Evolutionary conservation across 2,329 filamentous ascomycete genomes (phyloP).

Genomic region (Penicillium paneum): DNA sequence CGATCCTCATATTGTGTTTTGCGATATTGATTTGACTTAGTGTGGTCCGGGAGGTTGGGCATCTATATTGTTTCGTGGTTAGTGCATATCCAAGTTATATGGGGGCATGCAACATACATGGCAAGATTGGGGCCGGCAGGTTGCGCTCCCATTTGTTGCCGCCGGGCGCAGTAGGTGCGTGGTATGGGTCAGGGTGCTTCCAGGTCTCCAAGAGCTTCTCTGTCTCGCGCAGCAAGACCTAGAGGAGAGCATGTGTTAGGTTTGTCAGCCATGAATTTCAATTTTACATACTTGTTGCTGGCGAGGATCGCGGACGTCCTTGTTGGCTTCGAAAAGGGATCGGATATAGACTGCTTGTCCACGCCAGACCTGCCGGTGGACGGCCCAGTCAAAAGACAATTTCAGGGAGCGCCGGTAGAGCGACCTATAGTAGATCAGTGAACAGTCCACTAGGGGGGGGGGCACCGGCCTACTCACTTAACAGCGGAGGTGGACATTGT

Average conservation of each 20-base stretch:
- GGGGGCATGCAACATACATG: conserved; percentile 61
- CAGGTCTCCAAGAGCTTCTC: conserved; percentile 85
- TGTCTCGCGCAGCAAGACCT: conserved; percentile 84
- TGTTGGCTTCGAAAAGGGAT: conserved; percentile 91
- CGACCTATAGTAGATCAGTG: conserved; percentile 47
- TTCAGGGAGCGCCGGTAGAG: conserved; percentile 93
- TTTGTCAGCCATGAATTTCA: background rate
- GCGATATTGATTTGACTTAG: conserved; percentile 12
- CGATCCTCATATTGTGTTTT: background rate
- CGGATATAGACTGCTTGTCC: conserved; percentile 95
- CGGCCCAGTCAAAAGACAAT: conserved; percentile 90
- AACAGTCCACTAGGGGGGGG: conserved; percentile 8
- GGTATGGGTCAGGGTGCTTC: conserved; percentile 97
- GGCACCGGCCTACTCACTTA: conserved; percentile 31
- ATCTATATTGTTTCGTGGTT: conserved; percentile 14
- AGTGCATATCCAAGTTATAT: conserved; percentile 4
- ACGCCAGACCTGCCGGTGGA: conserved; percentile 89
- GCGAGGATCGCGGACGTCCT: conserved; percentile 74
- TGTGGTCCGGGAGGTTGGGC: conserved; percentile 26
- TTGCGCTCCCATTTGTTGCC: conserved; percentile 97
- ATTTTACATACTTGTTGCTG: conserved; percentile 69
- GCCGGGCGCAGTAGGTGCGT: conserved; percentile 84
- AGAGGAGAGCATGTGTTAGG: conserved; percentile 39
- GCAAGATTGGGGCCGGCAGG: conserved; percentile 71
- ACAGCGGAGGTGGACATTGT: conserved; percentile 38